phyloP scores from a whole-genome alignment of 2,329 filamentous ascomycete genomes.

The Dothidotthia symphoricarpi region DNA sequence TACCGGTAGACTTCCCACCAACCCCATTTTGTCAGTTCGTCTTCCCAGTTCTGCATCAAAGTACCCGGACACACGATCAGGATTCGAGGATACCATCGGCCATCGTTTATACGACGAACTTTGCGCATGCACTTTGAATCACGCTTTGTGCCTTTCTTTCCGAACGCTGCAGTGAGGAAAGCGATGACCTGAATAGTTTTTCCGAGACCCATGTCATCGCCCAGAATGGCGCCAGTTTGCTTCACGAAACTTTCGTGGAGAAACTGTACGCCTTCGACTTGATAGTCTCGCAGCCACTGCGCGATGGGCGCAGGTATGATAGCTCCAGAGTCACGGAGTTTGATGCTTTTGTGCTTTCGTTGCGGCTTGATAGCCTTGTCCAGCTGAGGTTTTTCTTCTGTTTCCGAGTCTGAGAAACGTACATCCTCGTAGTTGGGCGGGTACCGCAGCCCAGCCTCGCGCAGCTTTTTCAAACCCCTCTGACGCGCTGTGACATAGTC shows the following conservation, averaged over 20 bases:
- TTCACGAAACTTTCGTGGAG: constrained; percentile 87
- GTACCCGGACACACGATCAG: constrained; percentile 87
- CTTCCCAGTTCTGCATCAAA: constrained; percentile 86
- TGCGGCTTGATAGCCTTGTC: constrained; percentile 59
- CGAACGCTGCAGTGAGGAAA: constrained; percentile 87
- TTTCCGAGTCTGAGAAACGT: constrained; percentile 70
- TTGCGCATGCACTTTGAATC: constrained; percentile 87
- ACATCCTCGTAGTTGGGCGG: constrained; percentile 76
- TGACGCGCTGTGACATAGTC: constrained; percentile 71
- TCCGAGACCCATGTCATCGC: constrained; percentile 96
- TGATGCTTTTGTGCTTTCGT: constrained; percentile 70
- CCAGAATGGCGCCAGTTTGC: constrained; percentile 84
- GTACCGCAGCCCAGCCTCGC: constrained; percentile 67
- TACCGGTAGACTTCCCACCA: constrained; percentile 90
- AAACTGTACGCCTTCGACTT: constrained; percentile 80
- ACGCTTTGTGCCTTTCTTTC: constrained; percentile 85
- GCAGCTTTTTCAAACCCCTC: constrained; percentile 65
- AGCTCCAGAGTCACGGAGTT: constrained; percentile 71
- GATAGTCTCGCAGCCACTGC: constrained; percentile 89
- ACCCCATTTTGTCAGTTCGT: constrained; percentile 84
- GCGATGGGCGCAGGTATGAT: constrained; percentile 85
- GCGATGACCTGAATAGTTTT: constrained; percentile 97
- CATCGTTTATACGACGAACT: constrained; percentile 60
- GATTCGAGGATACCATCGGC: constrained; percentile 76
- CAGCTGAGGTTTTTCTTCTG: constrained; percentile 70